Percentiles rank a stretch among this genome's conserved stretches.
Evolutionary conservation across 495 filamentous ascomycete genomes (phyloP).

Genomic region (Clavariopsis aquatica): DNA sequence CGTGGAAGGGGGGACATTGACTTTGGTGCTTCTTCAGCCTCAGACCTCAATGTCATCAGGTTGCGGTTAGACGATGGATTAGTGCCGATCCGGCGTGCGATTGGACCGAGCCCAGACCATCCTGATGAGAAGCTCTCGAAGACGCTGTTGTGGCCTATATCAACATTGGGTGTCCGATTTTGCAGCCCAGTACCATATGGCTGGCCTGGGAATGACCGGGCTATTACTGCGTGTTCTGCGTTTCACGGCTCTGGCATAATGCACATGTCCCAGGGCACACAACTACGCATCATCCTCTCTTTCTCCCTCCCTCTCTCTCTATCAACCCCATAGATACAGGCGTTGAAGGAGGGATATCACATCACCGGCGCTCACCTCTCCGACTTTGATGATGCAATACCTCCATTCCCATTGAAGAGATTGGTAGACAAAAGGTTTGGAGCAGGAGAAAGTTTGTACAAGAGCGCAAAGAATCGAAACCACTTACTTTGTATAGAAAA

Average conservation of each 20-base stretch:
- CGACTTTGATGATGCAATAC: conserved; percentile 54
- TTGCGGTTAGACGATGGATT: not conserved
- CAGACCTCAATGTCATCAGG: not conserved
- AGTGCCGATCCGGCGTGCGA: not conserved
- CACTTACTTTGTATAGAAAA: not conserved
- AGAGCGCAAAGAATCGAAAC: not conserved
- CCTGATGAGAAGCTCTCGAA: not conserved
- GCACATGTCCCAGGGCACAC: conserved; percentile 46
- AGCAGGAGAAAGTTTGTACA: not conserved
- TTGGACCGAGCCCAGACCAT: not conserved
- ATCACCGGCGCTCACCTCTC: conserved; percentile 52
- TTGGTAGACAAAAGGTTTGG: not conserved
- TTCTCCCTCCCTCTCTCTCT: conserved; percentile 53
- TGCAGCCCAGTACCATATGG: too few species aligned
- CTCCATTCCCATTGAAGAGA: too few species aligned
- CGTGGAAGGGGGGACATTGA: not conserved
- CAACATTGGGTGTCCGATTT: not conserved
- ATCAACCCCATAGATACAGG: conserved; percentile 50
- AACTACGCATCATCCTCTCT: conserved; percentile 48
- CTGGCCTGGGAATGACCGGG: too few species aligned
- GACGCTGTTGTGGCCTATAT: not conserved
- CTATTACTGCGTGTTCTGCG: too few species aligned
- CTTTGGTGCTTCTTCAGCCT: not conserved
- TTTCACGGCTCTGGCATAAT: conserved; percentile 41
- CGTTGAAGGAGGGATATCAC: conserved; percentile 50